Conservation (phyloP, 768 basidiomycete species). For the Dioszegia crocea region DNA sequence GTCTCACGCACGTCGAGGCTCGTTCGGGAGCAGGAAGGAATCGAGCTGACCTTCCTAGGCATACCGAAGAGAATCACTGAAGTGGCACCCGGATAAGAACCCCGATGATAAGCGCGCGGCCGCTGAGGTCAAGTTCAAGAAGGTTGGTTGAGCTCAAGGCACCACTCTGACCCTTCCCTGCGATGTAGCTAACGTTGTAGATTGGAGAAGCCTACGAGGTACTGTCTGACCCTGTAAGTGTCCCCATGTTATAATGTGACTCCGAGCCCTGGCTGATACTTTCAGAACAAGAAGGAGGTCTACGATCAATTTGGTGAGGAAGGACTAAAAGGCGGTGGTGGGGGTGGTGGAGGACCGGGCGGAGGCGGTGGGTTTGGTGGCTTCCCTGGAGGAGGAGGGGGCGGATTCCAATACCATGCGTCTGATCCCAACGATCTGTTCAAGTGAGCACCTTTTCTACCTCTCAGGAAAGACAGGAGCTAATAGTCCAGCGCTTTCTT, state of each 20-base stretch:
- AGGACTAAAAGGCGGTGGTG: constrained; percentile 70
- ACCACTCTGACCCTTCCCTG: too few species aligned
- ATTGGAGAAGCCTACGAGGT: constrained; percentile 96
- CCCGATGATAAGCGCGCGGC: constrained; percentile 66
- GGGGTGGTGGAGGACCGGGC: constrained; percentile 53
- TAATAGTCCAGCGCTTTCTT: constrained; percentile 35
- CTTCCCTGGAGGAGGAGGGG: constrained; percentile 50
- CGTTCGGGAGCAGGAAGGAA: too few species aligned
- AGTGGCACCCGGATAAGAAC: constrained; percentile 63
- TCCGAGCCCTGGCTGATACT: too few species aligned
- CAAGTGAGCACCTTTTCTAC: constrained; percentile 58
- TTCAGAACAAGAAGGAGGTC: constrained; percentile 49
- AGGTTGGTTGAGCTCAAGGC: too few species aligned
- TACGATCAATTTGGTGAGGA: constrained; percentile 96
- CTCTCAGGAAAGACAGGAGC: background rate
- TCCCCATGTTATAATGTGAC: background rate
- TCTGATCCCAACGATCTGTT: constrained; percentile 83
- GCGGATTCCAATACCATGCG: constrained; percentile 64
- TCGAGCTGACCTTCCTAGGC: constrained; percentile 56
- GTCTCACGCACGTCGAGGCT: too few species aligned
- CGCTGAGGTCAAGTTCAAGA: constrained; percentile 84
- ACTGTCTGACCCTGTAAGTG: constrained; percentile 61
- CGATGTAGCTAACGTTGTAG: constrained; percentile 53
- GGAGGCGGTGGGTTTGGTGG: constrained; percentile 53
- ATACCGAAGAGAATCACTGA: constrained; percentile 60